Conservation (phyloP, 2,329 filamentous ascomycete genomes). For the Cercospora janseana region DNA sequence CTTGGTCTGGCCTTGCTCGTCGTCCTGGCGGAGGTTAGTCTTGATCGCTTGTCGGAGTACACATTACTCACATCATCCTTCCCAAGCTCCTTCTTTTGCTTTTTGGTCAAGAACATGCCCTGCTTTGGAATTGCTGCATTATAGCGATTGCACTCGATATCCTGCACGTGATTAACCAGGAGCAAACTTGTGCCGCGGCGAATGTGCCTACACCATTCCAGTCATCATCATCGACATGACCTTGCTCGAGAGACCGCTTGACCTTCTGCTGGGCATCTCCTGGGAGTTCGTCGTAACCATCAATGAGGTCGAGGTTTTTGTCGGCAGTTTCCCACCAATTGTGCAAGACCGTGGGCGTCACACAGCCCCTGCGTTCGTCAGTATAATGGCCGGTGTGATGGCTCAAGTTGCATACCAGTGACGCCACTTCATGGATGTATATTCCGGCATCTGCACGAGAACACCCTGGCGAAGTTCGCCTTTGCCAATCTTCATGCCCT, state of each 20-base stretch:
- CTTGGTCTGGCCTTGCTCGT: slow-evolving; percentile 29
- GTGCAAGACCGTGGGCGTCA: slow-evolving; percentile 70
- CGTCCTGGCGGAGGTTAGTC: slow-evolving; percentile 21
- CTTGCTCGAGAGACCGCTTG: slow-evolving; percentile 66
- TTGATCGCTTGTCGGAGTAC: background rate
- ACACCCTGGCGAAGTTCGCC: slow-evolving; percentile 74
- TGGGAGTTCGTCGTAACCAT: slow-evolving; percentile 77
- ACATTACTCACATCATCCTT: slow-evolving; percentile 5
- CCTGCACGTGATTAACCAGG: slow-evolving; percentile 50
- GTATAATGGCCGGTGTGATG: background rate
- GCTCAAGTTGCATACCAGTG: slow-evolving; percentile 66
- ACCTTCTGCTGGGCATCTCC: slow-evolving; percentile 71
- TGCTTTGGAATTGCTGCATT: slow-evolving; percentile 42
- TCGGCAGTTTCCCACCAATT: slow-evolving; percentile 61
- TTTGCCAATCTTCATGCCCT: slow-evolving; percentile 69
- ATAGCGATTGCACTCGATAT: slow-evolving; percentile 73
- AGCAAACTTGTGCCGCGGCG: background rate
- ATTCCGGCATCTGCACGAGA: slow-evolving; percentile 62
- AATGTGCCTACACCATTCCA: slow-evolving; percentile 74
- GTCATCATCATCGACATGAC: slow-evolving; percentile 79
- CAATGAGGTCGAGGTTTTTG: slow-evolving; percentile 64
- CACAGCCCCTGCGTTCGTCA: slow-evolving; percentile 69
- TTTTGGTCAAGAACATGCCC: slow-evolving; percentile 38
- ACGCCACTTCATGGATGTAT: slow-evolving; percentile 71
- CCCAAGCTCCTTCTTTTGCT: slow-evolving; percentile 30